Base-by-base conservation (phyloP, 495 filamentous ascomycete species). In the Aspergillus wentii region DNA sequence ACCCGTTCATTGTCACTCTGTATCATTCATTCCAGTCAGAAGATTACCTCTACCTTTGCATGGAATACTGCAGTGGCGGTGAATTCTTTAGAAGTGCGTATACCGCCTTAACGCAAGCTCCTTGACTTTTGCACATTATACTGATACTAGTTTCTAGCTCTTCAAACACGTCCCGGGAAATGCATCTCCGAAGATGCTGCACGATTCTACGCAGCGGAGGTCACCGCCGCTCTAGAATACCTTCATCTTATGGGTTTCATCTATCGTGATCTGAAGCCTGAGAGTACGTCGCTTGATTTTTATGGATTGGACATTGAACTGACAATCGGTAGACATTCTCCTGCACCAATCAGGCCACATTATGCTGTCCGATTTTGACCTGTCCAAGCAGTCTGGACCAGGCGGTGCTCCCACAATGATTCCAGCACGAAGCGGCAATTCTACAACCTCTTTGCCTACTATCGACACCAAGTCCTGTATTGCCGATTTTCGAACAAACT, bases 241-340 rank as follows among this genome's bases (percentile, higher is more conserved):
- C 78, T 98, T 19, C 92, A 98, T 66, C 72, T 98, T 34, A 98
- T 98, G 92, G 92, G 92, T 14, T 98, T 98, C 66, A 98, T 98
- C 40, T 98, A 98, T 64, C 81, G 92, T 44, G 92, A 98, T 66
- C 58, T 98, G 44, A 98, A 98, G 64, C 92, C 92, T 52, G 92
- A 98, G 64, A 98, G 91, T 94, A 78, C 35, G 84, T 70, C 25
- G n/a, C 15, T 31, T 15, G 20, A 13, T 21, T 27, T 30, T 11
- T 22, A 2, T n/a, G 9, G 3, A 25, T 2, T n/a, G 9, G 3
- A 25, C 2, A 27, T 17, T 29, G 17, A 14, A 10, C 48, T 43
- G 36, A 43, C 38, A 25, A 41, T 15, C 8, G 23, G 11, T 44
- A 96, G 91, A 98, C 51, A 98, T 98, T 54, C 79, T 98, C 6